These are phyloP conservation scores for Alternaria hordeiaustralica DNA, from an alignment of 2,329 filamentous ascomycete genomes.

Conservation along the genomic window DNA sequence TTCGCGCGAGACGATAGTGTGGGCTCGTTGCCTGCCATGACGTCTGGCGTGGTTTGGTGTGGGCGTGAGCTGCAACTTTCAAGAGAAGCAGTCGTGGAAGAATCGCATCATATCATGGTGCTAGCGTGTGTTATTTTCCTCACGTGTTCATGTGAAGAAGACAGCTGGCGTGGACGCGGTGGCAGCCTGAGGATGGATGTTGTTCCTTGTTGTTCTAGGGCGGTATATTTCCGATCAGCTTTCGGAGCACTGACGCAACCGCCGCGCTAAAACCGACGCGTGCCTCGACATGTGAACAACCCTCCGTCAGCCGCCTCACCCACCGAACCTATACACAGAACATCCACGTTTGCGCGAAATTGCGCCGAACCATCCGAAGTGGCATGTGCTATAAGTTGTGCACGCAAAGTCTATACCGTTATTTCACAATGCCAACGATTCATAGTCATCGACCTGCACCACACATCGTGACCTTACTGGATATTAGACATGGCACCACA, in stretches of 20 bases:
- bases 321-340: neutral
- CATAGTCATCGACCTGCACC: neutral
- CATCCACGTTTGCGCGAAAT: neutral
- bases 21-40: conserved; percentile 29
- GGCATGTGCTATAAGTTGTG: neutral
- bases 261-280: conserved; percentile 28
- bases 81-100: conserved; percentile 3
- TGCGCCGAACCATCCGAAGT: neutral
- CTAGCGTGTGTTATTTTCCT: conserved; percentile 6
- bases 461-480: neutral
- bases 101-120: conserved; percentile 22
- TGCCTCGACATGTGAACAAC: conserved; percentile 29
- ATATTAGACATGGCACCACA: neutral
- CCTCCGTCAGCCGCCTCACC: conserved; percentile 1
- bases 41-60: conserved; percentile 1
- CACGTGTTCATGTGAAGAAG: conserved; percentile 7
- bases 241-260: conserved; percentile 38
- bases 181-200: conserved; percentile 23
- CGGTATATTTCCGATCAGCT: conserved; percentile 19
- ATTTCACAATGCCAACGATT: neutral
- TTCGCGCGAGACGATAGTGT: conserved; percentile 45
- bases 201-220: conserved; percentile 13
- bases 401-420: neutral
- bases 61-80: conserved; percentile 6
- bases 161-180: conserved; percentile 9